Evolutionary conservation across 805 yeast species (phyloP).

Genomic region (Yarrowia alimentaria): DNA sequence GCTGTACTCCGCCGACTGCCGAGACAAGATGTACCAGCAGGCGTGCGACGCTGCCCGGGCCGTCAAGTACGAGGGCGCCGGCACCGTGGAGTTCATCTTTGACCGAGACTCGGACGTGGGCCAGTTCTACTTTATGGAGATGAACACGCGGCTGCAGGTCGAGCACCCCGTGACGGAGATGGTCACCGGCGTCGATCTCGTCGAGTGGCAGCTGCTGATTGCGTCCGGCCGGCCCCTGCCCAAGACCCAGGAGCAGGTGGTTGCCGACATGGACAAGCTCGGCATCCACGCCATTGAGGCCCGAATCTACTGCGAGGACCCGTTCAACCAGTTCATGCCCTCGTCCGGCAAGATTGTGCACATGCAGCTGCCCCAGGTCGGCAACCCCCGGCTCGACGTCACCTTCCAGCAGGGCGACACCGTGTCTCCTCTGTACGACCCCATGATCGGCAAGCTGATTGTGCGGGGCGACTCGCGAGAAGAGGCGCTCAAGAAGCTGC

Average conservation of each 20-base stretch:
- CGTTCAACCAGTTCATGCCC: slow-evolving; percentile 38
- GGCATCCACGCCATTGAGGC: slow-evolving; percentile 40
- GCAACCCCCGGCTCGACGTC: slow-evolving; percentile 37
- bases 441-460: slow-evolving; percentile 40
- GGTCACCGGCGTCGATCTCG: slow-evolving; percentile 55
- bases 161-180: slow-evolving; percentile 59
- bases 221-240: slow-evolving; percentile 41
- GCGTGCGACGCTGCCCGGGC: slow-evolving; percentile 51
- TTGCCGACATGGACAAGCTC: slow-evolving; percentile 28
- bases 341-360: slow-evolving; percentile 38
- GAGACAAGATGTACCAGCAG: slow-evolving; percentile 48
- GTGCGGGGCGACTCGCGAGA: slow-evolving; percentile 36
- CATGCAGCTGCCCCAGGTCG: slow-evolving; percentile 34
- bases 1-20: slow-evolving; percentile 41
- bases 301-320: slow-evolving; percentile 40
- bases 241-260: slow-evolving; percentile 37
- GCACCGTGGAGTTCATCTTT: slow-evolving; percentile 57
- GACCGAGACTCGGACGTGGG: slow-evolving; percentile 47
- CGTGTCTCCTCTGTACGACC: slow-evolving; percentile 39
- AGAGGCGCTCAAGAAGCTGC: slow-evolving; percentile 37
- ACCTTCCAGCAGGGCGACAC: slow-evolving; percentile 35
- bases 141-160: slow-evolving; percentile 57
- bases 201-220: slow-evolving; percentile 48
- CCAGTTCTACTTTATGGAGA: slow-evolving; percentile 56
- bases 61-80: slow-evolving; percentile 56